Percentiles rank a stretch among this genome's conserved stretches.
Conservation (phyloP, 2,329 filamentous ascomycete species). For the Clonostachys rhizophaga region DNA sequence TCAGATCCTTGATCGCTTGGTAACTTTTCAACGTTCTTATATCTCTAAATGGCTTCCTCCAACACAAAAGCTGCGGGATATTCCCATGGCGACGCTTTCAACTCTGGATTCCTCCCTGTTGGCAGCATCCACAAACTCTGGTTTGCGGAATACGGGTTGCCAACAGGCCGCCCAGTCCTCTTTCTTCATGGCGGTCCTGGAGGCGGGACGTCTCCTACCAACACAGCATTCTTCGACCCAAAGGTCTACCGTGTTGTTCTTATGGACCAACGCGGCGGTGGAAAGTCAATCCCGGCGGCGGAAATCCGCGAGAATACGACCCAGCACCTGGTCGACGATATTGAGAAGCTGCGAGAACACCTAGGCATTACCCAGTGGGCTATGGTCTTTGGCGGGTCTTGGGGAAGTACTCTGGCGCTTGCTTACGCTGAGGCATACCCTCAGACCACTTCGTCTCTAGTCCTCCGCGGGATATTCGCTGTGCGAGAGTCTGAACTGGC, state of each 20-base stretch:
- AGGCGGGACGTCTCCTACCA: neutral
- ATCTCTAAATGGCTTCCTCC: too few relatives aligned
- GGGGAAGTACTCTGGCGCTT: neutral
- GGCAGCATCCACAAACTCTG: neutral
- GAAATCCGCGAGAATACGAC: neutral
- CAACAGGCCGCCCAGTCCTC: neutral
- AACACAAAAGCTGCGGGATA: too few relatives aligned
- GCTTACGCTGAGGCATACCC: neutral
- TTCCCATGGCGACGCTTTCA: neutral
- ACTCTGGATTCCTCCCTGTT: neutral
- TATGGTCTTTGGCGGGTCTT: constrained; percentile 1
- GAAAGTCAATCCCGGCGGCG: neutral
- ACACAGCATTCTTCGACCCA: neutral
- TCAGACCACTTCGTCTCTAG: neutral
- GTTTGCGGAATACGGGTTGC: neutral
- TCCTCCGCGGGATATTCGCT: neutral
- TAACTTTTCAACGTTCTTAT: too few relatives aligned
- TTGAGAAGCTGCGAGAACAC: neutral
- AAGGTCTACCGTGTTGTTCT: neutral
- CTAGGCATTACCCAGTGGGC: neutral
- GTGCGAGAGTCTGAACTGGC: neutral
- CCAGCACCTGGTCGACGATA: neutral
- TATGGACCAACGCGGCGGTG: neutral
- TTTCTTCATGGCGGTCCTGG: neutral
- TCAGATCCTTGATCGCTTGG: too few relatives aligned